Evolutionary conservation across 2,329 filamentous ascomycete genomes (phyloP).

Genomic region (Clonostachys solani): DNA sequence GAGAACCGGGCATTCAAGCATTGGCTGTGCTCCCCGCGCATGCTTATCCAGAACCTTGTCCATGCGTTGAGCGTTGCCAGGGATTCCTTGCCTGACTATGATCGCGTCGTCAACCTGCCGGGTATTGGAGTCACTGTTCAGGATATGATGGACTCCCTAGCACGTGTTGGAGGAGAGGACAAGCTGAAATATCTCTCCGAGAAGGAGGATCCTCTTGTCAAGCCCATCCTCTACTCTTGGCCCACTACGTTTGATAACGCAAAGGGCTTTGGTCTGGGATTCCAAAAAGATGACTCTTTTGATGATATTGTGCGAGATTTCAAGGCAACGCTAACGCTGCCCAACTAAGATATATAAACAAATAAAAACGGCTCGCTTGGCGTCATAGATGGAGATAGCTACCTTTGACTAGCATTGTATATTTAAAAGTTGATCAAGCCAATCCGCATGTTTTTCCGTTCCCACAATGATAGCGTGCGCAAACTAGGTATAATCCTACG

Average conservation of each 20-base stretch:
- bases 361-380: too few species aligned
- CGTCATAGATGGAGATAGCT: too few species aligned
- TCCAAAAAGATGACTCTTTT: conserved; percentile 32
- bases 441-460: too few species aligned
- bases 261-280: conserved; percentile 45
- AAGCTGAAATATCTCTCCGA: conserved; percentile 33
- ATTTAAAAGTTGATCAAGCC: too few species aligned
- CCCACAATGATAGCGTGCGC: too few species aligned
- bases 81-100: conserved; percentile 5
- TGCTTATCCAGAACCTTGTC: conserved; percentile 36
- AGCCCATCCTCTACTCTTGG: conserved; percentile 46
- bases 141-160: conserved; percentile 43
- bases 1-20: conserved; percentile 33
- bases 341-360: too few species aligned
- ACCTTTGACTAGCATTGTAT: too few species aligned
- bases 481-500: too few species aligned
- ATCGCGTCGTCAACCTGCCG: conserved; percentile 33
- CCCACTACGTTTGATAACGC: conserved; percentile 38
- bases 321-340: conserved; percentile 1
- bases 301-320: conserved; percentile 12
- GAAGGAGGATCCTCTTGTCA: conserved; percentile 36
- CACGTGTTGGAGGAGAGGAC: conserved; percentile 37
- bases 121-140: conserved; percentile 42
- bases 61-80: conserved; percentile 16
- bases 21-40: conserved; percentile 43